phyloP scores from a whole-genome alignment of 768 basidiomycete genomes.

The Tephrocybe rancida region DNA sequence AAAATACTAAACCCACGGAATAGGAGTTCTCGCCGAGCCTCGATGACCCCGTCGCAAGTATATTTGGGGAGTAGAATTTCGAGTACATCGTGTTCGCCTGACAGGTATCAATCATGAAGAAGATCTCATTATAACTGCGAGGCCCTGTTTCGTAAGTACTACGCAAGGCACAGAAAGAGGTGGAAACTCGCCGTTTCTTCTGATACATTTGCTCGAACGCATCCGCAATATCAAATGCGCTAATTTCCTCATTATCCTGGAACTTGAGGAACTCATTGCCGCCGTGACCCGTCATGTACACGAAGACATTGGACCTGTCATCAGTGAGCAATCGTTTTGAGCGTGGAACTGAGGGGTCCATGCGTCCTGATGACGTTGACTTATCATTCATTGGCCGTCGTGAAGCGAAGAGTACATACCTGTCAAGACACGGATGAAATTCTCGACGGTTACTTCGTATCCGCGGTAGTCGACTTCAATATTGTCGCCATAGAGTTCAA shows the following conservation, averaged over 20 bases:
- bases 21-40: slow-evolving; percentile 88
- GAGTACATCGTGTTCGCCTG: slow-evolving; percentile 97
- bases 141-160: neutral
- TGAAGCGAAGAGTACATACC: slow-evolving; percentile 51
- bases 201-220: slow-evolving; percentile 99
- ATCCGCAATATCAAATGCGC: slow-evolving; percentile 96
- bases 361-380: slow-evolving; percentile 61
- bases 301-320: slow-evolving; percentile 88
- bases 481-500: slow-evolving; percentile 94
- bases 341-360: slow-evolving; percentile 82
- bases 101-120: slow-evolving; percentile 99
- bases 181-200: slow-evolving; percentile 73
- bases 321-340: slow-evolving; percentile 93
- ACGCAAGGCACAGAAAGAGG: neutral
- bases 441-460: slow-evolving; percentile 97
- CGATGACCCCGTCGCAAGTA: slow-evolving; percentile 90
- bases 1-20: slow-evolving; percentile 57
- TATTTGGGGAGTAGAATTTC: slow-evolving; percentile 91
- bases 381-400: neutral
- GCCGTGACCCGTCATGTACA: slow-evolving; percentile 98
- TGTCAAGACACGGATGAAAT: slow-evolving; percentile 88
- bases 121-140: slow-evolving; percentile 86
- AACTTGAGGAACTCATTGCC: slow-evolving; percentile 99
- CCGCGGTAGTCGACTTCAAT: slow-evolving; percentile 99
- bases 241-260: slow-evolving; percentile 98